phyloP scores from a whole-genome alignment of 1,284 basidiomycete genomes.

The Trichosporon faecale region DNA sequence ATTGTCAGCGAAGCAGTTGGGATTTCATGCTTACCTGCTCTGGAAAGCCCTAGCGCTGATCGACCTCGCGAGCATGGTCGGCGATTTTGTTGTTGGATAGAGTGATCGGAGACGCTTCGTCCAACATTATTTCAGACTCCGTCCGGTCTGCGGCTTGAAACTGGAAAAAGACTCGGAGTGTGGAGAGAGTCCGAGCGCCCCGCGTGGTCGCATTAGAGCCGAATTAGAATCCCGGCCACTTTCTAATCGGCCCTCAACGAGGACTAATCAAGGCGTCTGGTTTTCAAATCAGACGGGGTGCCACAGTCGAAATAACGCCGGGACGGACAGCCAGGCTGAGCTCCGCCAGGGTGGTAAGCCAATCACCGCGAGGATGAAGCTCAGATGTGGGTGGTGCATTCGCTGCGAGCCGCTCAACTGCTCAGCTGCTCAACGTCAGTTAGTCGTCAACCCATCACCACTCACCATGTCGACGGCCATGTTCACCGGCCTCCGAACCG shows the following conservation, averaged over 20 bases:
- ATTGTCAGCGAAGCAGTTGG: background rate
- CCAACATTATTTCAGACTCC: constrained; percentile 4
- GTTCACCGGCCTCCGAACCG: constrained; percentile 37
- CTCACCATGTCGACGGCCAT: constrained; percentile 34
- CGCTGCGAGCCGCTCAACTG: constrained; percentile 1
- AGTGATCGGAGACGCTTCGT: background rate
- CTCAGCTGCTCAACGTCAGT: constrained; percentile 9
- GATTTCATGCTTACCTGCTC: constrained; percentile 15
- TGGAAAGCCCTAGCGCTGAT: constrained; percentile 21
- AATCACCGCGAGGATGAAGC: constrained; percentile 6
- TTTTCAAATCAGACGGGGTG: background rate
- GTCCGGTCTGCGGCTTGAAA: background rate
- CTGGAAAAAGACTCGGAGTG: constrained; percentile 8
- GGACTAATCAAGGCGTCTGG: background rate
- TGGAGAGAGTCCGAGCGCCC: constrained; percentile 2
- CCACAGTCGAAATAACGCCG: constrained; percentile 12
- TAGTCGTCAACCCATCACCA: constrained; percentile 13
- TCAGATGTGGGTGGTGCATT: constrained; percentile 9
- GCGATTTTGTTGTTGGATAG: constrained; percentile 8
- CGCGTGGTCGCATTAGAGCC: background rate
- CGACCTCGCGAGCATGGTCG: constrained; percentile 23
- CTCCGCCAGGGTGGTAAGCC: background rate
- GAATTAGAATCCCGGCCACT: background rate
- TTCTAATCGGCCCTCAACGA: background rate
- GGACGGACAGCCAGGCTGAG: background rate